Base-by-base conservation (phyloP, 805 yeast species). In the Ogataea naganishii region DNA sequence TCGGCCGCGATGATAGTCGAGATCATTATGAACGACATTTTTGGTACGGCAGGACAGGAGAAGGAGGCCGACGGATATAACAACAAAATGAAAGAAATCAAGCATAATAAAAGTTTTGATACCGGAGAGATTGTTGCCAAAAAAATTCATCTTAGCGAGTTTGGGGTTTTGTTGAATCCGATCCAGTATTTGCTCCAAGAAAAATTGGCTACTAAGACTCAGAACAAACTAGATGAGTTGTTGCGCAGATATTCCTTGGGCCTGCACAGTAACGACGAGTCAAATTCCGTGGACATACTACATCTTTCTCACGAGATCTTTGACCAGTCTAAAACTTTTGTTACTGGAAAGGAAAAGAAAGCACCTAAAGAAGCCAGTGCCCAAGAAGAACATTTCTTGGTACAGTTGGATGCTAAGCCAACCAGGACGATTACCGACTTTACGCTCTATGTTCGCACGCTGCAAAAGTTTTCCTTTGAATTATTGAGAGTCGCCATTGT, bases 61-160 rank as follows among this genome's bases (percentile, higher is more conserved):
- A 89, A 92, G 50, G 97, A 92, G 40, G 88, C 92, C 5, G 96
- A 86, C 37, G 95, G 86, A 13, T 89, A 92, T 47, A 72, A 71
- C 30, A 77, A 83, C 18, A 75, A 78, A 37, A 82, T 86, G 75
- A 82, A 80, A 44, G 98, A 89, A 60, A 89, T 92, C 20, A 88
- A 85, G 50, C 78, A 75, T 40, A 84, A 83, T 47, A 85, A 85
- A 57, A 80, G 95, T 62, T 81, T 62, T 48, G 97, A 92, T 43
- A 74, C 92, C 5, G 94, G 80, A 17, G 95, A 88, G 55, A 59
- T 85, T 13, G 47, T 89, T 27, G 69, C 95, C 0, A 54, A 73
- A 11, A 73, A 75, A 45, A 69, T 89, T 20, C 60, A 70, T 11
- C 60, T 86, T 34, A 53, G 65, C 5, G 53, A 60, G 16, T 83